Base-by-base conservation (phyloP, 2,329 filamentous ascomycete species). In the Colletotrichum sp. region DNA sequence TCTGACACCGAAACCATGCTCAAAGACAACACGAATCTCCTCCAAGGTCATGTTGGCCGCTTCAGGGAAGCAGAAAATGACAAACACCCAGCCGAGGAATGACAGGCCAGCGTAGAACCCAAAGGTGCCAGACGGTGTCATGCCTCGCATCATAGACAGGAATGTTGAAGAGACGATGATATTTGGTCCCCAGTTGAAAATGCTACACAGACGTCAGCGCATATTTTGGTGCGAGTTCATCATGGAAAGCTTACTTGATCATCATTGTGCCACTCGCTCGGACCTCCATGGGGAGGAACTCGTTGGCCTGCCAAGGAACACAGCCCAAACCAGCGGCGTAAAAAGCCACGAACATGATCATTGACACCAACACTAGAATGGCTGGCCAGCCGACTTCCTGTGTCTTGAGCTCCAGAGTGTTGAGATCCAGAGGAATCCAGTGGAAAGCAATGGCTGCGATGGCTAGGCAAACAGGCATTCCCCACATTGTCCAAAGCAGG, bases 1-100 rank as follows among this genome's bases (percentile, higher is more conserved):
- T 70, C 83, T 80, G 1, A 89, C 85, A 15, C 87, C 87, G 73
- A 89, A 89, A 0, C 86, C 87, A 61, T 88, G 83, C 52, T 85
- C 80, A 77, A 91, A 91, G 6, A 90, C 84, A 39, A 88, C 86
- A 27, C 87, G 82, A n/a, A 91, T 85, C 61, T 89, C 88, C 78
- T 91, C 90, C 10, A 91, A 81, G 22, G 89, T 86, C 85, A 91
- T 87, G 9, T 89, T 89, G 75, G 89, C 89, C 1, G 89, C 88
- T 74, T 91, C 88, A 2, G 89, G 89, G 78, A 89, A 91, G 77
- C 83, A 89, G 81, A 89, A 86, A 70, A 87, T 84, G 27, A 90
- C 84, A 71, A 87, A 83, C 7, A 88, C 72, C 80, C 85, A 88
- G 18, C 88, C 88, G 30, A 87, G 77, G 71, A 87, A 84, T 77